These are phyloP conservation scores for Alliaria petiolata DNA, from an alignment of 345 rosid species.

Conservation along the genomic window DNA sequence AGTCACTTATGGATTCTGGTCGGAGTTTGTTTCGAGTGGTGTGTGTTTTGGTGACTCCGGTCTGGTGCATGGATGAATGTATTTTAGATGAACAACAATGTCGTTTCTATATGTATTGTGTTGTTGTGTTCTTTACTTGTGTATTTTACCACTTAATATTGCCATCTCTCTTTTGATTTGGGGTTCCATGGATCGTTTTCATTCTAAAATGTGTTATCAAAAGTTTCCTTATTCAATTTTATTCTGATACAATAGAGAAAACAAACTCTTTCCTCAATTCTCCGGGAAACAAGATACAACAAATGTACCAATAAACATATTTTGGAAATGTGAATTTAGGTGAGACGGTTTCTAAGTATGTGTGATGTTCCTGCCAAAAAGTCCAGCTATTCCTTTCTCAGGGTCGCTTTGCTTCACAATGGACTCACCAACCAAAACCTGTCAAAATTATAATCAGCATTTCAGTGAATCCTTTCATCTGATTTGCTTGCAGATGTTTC, in stretches of 20 bases:
- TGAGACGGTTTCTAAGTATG: slow-evolving; percentile 17
- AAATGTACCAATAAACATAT: background rate
- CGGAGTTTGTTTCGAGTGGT: slow-evolving; percentile 21
- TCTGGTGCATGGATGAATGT: slow-evolving; percentile 21
- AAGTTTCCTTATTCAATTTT: background rate
- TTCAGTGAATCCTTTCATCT: background rate
- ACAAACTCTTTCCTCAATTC: too few species aligned
- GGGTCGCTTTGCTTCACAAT: slow-evolving; percentile 84
- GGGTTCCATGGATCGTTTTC: background rate
- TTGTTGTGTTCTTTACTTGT: slow-evolving; percentile 3
- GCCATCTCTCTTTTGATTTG: background rate
- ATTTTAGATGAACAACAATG: slow-evolving; percentile 16
- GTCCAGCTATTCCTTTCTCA: slow-evolving; percentile 67
- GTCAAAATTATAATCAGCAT: background rate
- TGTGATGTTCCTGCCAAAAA: slow-evolving; percentile 82
- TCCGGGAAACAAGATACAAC: too few species aligned
- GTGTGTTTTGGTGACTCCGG: slow-evolving; percentile 16
- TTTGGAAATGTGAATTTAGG: background rate
- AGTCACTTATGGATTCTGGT: slow-evolving; percentile 25
- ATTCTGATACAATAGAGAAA: background rate
- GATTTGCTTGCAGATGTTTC: background rate
- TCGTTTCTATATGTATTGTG: background rate
- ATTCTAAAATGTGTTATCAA: background rate
- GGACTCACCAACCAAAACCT: slow-evolving; percentile 97
- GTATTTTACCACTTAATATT: background rate